These are phyloP conservation scores for Coniochaeta sp. DNA, from an alignment of 2,329 filamentous ascomycete genomes.

Conservation along the genomic window DNA sequence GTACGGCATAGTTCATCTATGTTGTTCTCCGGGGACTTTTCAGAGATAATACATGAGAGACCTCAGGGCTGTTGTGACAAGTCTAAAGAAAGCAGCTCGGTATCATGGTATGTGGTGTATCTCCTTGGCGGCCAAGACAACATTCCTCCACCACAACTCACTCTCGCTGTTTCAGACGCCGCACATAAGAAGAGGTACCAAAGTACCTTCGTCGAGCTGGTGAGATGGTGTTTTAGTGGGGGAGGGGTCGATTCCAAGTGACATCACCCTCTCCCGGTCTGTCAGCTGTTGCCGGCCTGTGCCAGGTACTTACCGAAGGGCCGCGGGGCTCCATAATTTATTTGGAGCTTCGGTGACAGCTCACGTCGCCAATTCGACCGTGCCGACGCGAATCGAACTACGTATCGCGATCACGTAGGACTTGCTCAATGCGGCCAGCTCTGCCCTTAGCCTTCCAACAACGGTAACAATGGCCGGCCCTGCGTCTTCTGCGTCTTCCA, in stretches of 20 bases:
- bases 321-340: background rate
- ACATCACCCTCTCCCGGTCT: constrained; percentile 1
- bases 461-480: constrained; percentile 39
- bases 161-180: background rate
- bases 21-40: background rate
- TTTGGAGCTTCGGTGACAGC: background rate
- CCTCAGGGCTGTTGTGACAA: background rate
- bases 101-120: background rate
- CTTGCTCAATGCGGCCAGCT: constrained; percentile 14
- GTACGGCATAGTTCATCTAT: constrained; percentile 64
- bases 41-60: background rate
- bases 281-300: background rate
- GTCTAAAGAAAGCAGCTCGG: background rate
- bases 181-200: background rate
- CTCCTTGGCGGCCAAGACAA: background rate
- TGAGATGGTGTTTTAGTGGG: background rate
- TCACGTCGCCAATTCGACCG: background rate
- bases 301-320: background rate
- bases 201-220: background rate
- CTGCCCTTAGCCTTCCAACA: constrained; percentile 3
- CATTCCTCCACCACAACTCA: background rate
- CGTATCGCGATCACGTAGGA: background rate
- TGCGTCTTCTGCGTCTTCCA: constrained; percentile 40
- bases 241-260: constrained; percentile 7
- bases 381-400: too few relatives aligned